Evolutionary conservation across 371 early-diverging fungal genomes (phyloP).

Genomic region (Circinella minor): DNA sequence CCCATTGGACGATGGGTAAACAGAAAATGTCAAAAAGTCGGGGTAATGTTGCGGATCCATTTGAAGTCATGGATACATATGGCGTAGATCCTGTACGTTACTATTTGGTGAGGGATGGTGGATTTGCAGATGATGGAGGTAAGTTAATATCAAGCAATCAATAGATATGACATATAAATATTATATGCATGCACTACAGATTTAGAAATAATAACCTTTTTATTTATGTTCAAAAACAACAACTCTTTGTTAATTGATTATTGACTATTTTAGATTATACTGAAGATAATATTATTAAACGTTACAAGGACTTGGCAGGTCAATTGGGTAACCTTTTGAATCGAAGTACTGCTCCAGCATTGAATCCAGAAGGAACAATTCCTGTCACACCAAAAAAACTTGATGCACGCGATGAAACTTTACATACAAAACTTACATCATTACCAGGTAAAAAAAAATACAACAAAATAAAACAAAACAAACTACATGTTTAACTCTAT

Average conservation of each 20-base stretch:
- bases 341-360: constrained; percentile 59
- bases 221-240: background rate
- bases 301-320: constrained; percentile 84
- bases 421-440: constrained; percentile 39
- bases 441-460: constrained; percentile 45
- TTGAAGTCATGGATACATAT: constrained; percentile 67
- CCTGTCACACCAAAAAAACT: constrained; percentile 41
- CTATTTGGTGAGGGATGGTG: constrained; percentile 90
- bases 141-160: background rate
- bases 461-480: no score
- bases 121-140: constrained; percentile 83
- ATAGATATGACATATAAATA: background rate
- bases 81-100: constrained; percentile 92
- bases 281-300: constrained; percentile 58
- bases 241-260: no score
- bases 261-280: constrained; percentile 67
- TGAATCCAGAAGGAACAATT: constrained; percentile 59
- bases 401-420: constrained; percentile 37
- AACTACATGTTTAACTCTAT: constrained; percentile 3
- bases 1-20: constrained; percentile 90
- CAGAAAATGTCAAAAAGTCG: constrained; percentile 94
- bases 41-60: constrained; percentile 92
- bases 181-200: background rate
- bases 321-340: constrained; percentile 89
- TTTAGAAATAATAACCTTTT: background rate